A percentile compares a stretch with the other conserved stretches of the same genome.
phyloP scores from a whole-genome alignment of 1,284 basidiomycete species.

The Trametes versicolor region DNA sequence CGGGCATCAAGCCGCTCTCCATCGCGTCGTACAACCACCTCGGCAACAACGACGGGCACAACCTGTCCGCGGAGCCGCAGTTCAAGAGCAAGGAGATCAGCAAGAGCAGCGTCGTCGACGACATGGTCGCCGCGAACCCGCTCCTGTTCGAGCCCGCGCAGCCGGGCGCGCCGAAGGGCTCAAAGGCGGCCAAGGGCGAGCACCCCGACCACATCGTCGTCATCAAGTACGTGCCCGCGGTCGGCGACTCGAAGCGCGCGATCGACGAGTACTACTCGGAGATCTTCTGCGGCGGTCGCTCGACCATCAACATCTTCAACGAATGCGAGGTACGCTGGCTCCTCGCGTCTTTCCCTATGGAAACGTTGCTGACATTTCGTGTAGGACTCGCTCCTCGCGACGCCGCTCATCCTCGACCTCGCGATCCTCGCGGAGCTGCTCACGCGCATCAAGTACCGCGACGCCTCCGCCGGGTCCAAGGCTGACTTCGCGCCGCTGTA shows the following conservation, averaged over 20 bases:
- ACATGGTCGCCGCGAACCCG: constrained; percentile 94
- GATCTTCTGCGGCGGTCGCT: constrained; percentile 85
- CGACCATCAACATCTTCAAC: constrained; percentile 94
- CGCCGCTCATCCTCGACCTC: constrained; percentile 95
- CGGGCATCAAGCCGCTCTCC: constrained; percentile 97
- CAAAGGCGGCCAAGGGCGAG: constrained; percentile 82
- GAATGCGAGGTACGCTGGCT: constrained; percentile 80
- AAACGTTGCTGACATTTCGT: constrained; percentile 25
- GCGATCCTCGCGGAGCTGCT: constrained; percentile 95
- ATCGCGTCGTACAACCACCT: constrained; percentile 99
- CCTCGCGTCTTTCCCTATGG: constrained; percentile 19
- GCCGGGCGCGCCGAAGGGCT: constrained; percentile 63
- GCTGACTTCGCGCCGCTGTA: constrained; percentile 84
- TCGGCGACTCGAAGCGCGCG: constrained; percentile 96
- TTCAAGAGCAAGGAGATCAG: constrained; percentile 99
- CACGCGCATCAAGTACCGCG: constrained; percentile 91
- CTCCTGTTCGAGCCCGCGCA: constrained; percentile 88
- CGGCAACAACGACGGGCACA: constrained; percentile 97
- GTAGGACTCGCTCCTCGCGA: constrained; percentile 94
- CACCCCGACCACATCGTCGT: constrained; percentile 98
- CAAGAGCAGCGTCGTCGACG: constrained; percentile 97
- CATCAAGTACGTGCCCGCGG: constrained; percentile 94
- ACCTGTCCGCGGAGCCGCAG: constrained; percentile 91
- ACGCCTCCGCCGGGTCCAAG: constrained; percentile 51
- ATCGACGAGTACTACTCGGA: constrained; percentile 99